Percentiles rank a stretch among this genome's conserved stretches.
Evolutionary conservation across 202 grass and related monocot species (phyloP).

Genomic region (Setaria italica): DNA sequence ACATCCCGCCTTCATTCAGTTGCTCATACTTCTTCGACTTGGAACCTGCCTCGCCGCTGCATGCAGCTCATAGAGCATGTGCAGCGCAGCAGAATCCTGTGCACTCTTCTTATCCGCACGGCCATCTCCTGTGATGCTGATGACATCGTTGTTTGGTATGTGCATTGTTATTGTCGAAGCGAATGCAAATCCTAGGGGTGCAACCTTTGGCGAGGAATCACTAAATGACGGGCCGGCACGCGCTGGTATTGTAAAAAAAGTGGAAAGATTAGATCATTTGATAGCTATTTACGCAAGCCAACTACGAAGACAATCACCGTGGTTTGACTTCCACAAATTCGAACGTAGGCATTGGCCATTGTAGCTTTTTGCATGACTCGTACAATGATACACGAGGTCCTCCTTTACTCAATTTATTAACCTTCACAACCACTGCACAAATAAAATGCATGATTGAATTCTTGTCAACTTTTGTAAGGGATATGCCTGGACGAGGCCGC

Average conservation of each 20-base stretch:
- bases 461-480: not conserved
- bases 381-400: slow-evolving; percentile 71
- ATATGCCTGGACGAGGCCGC: slow-evolving; percentile 9
- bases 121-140: slow-evolving; percentile 59
- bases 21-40: slow-evolving; percentile 50
- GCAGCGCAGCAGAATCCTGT: slow-evolving; percentile 73
- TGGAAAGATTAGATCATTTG: slow-evolving; percentile 4
- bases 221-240: slow-evolving; percentile 5
- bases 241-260: slow-evolving; percentile 27
- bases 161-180: slow-evolving; percentile 69
- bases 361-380: slow-evolving; percentile 70
- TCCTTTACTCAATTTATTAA: slow-evolving; percentile 71
- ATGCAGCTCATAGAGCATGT: slow-evolving; percentile 78
- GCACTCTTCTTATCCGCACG: slow-evolving; percentile 76
- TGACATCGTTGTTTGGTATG: slow-evolving; percentile 57
- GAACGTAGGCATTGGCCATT: slow-evolving; percentile 79
- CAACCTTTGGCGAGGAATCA: slow-evolving; percentile 17
- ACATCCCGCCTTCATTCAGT: no score
- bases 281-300: slow-evolving; percentile 15
- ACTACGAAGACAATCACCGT: slow-evolving; percentile 49
- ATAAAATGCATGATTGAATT: slow-evolving; percentile 34
- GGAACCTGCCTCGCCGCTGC: slow-evolving; percentile 47
- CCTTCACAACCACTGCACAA: slow-evolving; percentile 62
- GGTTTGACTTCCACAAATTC: slow-evolving; percentile 52
- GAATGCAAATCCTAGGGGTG: slow-evolving; percentile 53